These are phyloP conservation scores for Crithidia mellificae DNA, from an alignment of 208 protist genomes.

Conservation along the genomic window DNA sequence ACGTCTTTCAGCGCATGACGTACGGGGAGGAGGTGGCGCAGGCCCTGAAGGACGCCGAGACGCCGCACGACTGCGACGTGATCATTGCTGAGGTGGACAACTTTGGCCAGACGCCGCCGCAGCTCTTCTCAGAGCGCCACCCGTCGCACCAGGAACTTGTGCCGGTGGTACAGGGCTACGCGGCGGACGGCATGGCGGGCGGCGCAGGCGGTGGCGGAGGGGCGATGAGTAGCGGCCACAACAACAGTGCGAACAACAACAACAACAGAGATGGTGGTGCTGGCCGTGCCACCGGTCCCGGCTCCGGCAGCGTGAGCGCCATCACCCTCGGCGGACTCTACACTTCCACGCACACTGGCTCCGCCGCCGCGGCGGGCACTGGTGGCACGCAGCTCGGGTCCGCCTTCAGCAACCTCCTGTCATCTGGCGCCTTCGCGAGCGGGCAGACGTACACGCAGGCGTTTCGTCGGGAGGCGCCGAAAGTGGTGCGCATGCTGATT, in stretches of 20 bases:
- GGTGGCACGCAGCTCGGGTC: constrained; percentile 18
- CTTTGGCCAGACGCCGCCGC: constrained; percentile 97
- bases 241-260: not conserved
- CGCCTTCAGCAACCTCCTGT: constrained; percentile 27
- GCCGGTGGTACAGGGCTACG: constrained; percentile 32
- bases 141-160: constrained; percentile 76
- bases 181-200: constrained; percentile 1
- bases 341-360: constrained; percentile 10
- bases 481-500: constrained; percentile 75
- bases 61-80: constrained; percentile 76
- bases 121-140: constrained; percentile 94
- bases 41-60: constrained; percentile 80
- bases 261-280: not conserved
- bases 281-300: not conserved
- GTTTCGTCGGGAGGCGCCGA: constrained; percentile 63
- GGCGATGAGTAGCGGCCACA: not conserved
- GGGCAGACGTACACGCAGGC: constrained; percentile 63
- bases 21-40: constrained; percentile 94
- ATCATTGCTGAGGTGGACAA: constrained; percentile 96
- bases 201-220: too few species aligned
- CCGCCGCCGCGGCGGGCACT: not conserved
- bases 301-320: constrained; percentile 9
- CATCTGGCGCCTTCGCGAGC: constrained; percentile 27
- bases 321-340: constrained; percentile 24
- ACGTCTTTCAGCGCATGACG: constrained; percentile 97